These are phyloP conservation scores for Ilyonectria destructans DNA, from an alignment of 2,329 filamentous ascomycete species.

Conservation along the genomic window DNA sequence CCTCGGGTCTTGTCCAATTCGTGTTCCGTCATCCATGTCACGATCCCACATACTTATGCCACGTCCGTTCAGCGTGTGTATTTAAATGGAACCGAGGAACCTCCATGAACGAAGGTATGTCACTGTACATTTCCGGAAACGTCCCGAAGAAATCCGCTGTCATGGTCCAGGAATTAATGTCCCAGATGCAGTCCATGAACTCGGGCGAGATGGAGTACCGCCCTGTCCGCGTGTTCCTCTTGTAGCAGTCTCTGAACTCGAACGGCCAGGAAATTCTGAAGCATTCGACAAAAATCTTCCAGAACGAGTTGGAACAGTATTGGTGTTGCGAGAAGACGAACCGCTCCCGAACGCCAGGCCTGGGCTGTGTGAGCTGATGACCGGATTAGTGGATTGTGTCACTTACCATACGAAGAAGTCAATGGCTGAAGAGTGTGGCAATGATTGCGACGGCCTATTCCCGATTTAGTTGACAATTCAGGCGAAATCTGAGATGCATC, in stretches of 20 bases:
- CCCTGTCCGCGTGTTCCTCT: slow-evolving; percentile 4
- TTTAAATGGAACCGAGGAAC: background rate
- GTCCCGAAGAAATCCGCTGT: slow-evolving; percentile 17
- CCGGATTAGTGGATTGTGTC: no score
- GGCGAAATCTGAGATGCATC: background rate
- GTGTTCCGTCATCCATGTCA: background rate
- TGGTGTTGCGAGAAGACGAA: slow-evolving; percentile 24
- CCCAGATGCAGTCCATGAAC: slow-evolving; percentile 6
- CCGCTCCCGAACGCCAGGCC: slow-evolving; percentile 22
- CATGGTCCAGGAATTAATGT: slow-evolving; percentile 25
- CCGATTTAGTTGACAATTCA: background rate
- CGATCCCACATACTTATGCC: background rate
- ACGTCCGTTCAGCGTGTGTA: background rate
- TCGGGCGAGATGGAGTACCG: slow-evolving; percentile 12
- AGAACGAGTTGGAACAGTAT: slow-evolving; percentile 19
- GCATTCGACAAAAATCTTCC: slow-evolving; percentile 16
- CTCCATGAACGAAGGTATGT: slow-evolving; percentile 1
- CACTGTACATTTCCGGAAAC: slow-evolving; percentile 9
- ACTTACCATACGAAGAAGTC: slow-evolving; percentile 23
- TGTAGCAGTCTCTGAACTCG: slow-evolving; percentile 25
- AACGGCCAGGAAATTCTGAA: slow-evolving; percentile 19
- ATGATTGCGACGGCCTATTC: slow-evolving; percentile 15
- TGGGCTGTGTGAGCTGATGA: background rate
- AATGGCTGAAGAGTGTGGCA: slow-evolving; percentile 25
- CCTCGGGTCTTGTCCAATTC: background rate